These are phyloP conservation scores for Westerdykella ornata DNA, from an alignment of 2,329 filamentous ascomycete species.

Conservation along the genomic window DNA sequence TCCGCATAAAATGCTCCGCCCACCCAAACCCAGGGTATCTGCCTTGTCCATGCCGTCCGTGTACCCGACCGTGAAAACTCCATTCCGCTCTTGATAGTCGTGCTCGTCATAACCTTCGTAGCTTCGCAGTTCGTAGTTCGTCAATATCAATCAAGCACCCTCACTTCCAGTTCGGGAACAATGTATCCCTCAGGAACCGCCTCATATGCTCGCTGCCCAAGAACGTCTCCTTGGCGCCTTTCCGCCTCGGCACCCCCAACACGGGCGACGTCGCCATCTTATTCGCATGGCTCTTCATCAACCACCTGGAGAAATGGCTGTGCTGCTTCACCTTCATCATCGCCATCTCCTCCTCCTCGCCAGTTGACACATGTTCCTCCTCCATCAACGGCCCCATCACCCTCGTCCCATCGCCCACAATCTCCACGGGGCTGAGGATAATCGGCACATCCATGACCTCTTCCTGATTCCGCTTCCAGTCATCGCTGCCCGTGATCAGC, in stretches of 20 bases:
- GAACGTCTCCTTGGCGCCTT: constrained; percentile 29
- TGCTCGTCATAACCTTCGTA: no score
- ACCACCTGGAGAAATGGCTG: constrained; percentile 28
- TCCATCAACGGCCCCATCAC: constrained; percentile 33
- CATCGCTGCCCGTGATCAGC: constrained; percentile 37
- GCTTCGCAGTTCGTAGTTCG: not conserved
- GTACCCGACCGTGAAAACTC: constrained; percentile 2
- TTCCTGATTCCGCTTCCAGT: constrained; percentile 37
- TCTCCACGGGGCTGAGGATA: constrained; percentile 31
- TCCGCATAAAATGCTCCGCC: no score
- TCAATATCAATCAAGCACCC: not conserved
- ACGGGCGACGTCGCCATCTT: not conserved
- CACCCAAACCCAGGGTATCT: no score
- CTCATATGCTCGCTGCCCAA: constrained; percentile 34
- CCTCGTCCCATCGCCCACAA: constrained; percentile 18
- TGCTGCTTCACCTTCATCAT: constrained; percentile 8
- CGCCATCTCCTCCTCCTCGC: constrained; percentile 15
- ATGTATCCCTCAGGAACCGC: constrained; percentile 26
- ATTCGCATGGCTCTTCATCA: constrained; percentile 12
- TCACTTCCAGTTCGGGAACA: constrained; percentile 30
- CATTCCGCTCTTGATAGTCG: not conserved
- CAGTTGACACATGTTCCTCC: constrained; percentile 24
- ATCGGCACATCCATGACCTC: constrained; percentile 40
- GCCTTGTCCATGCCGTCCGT: no score
- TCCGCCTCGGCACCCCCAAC: constrained; percentile 3